phyloP scores from a whole-genome alignment of 805 yeast genomes.

The Cyberlindnera petersonii region DNA sequence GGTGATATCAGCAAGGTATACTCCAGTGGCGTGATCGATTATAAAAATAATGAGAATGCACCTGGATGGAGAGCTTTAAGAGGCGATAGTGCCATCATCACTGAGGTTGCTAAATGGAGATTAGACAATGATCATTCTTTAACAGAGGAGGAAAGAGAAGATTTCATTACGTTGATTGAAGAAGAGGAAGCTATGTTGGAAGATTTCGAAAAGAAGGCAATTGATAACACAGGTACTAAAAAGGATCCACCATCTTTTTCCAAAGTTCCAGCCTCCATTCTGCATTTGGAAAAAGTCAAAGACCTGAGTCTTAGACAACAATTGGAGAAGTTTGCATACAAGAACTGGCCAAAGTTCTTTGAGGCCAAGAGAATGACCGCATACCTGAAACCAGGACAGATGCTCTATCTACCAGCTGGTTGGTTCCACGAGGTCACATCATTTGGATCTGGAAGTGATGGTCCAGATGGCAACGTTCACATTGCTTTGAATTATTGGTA shows the following conservation, averaged over 20 bases:
- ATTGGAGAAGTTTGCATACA: constrained; percentile 34
- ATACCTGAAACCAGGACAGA: constrained; percentile 55
- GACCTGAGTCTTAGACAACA: constrained; percentile 26
- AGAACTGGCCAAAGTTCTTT: constrained; percentile 48
- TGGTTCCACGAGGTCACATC: constrained; percentile 84
- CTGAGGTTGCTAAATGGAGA: constrained; percentile 45
- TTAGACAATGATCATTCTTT: constrained; percentile 30
- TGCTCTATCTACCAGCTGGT: constrained; percentile 70
- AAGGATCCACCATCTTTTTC: constrained; percentile 70
- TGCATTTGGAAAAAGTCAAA: constrained; percentile 54
- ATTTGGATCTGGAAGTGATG: constrained; percentile 36
- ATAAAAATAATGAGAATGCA: constrained; percentile 47
- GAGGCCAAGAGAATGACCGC: constrained; percentile 41
- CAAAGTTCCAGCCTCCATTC: constrained; percentile 54
- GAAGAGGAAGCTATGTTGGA: constrained; percentile 25
- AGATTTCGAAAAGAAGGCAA: constrained; percentile 18
- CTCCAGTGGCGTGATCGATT: constrained; percentile 66
- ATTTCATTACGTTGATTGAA: constrained; percentile 27
- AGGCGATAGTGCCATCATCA: constrained; percentile 57
- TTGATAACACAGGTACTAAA: constrained; percentile 18
- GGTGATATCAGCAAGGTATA: constrained; percentile 53
- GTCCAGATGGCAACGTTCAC: constrained; percentile 34
- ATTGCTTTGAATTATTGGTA: constrained; percentile 75
- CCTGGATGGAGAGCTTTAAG: constrained; percentile 61
- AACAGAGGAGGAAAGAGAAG: constrained; percentile 22